Base-by-base conservation (phyloP, 108 stramenopile genomes). In the Pinguiococcus pyrenoidosus region DNA sequence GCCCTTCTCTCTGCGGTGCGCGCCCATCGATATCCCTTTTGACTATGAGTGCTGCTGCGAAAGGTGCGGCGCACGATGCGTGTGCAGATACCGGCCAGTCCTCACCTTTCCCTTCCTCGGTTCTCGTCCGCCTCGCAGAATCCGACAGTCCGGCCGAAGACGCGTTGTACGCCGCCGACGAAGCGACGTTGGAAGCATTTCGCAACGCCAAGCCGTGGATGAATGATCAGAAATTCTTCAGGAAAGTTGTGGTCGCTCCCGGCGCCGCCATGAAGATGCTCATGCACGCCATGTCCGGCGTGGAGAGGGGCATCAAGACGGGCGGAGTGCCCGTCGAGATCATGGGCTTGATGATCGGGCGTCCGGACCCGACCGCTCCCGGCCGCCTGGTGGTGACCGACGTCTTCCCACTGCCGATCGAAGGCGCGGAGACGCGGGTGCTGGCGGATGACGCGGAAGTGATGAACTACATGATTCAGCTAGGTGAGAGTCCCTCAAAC, bases 381-480 rank as follows among this genome's bases (percentile, higher is more conserved):
- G 8, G 4, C 0, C 76, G 75, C 5, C 54, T 93, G 7, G 68
- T 97, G 21, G 76, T 92, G 33, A 87, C 87, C 5, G 89, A 99
- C 57, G 89, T 83, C 17, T 93, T 92, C 58, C 89, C 97, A 5
- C 66, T 99, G 20, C 97, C 97, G 7, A 84, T 94, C 44, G 93
- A 95, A 55, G 56, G 59, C 2, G 59, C 56, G 42, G 64, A 65
- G 33, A 59, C 56, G 12, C 27, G 32, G n/a, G 64, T 59, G 18
- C 45, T 99, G 30, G 94, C 92, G 25, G 97, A 99, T 40, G 91
- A 95, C 40, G 49, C 65, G 38, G 64, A 77, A 41, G 92, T 99
- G 12, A 76, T 87, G 49, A 94, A 95, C 50, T 92, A 93, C 71
- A 95, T 95, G 93, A 96, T 93, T 66, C 66, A 78, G 14, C 72